phyloP scores from a whole-genome alignment of 768 basidiomycete species.

The Kwoniella dendrophila region DNA sequence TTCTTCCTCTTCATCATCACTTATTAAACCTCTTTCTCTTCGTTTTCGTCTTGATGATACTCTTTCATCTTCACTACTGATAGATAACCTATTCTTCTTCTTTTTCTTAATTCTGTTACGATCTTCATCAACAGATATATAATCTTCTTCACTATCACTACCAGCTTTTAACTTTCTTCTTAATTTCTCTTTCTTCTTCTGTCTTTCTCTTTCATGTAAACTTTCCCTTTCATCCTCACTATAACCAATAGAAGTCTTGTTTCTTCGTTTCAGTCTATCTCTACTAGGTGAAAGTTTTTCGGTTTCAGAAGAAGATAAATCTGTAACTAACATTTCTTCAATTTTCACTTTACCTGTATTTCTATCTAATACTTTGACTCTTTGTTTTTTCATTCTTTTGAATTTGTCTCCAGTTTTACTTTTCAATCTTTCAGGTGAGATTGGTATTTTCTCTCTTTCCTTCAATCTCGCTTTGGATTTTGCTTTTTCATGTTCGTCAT shows the following conservation, averaged over 20 bases:
- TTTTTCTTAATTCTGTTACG: slow-evolving; percentile 4
- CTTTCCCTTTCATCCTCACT: slow-evolving; percentile 3
- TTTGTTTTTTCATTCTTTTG: slow-evolving; percentile 16
- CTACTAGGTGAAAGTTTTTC: background rate
- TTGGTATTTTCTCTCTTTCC: slow-evolving; percentile 5
- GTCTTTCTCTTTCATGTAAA: background rate
- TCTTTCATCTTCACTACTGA: slow-evolving; percentile 9
- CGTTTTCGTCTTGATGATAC: background rate
- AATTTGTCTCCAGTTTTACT: background rate
- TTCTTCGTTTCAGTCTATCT: slow-evolving; percentile 5
- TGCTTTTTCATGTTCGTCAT: slow-evolving; percentile 8
- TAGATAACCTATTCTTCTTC: slow-evolving; percentile 4
- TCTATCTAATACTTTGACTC: slow-evolving; percentile 10
- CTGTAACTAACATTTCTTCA: slow-evolving; percentile 10
- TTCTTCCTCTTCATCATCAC: slow-evolving; percentile 1
- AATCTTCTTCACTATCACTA: slow-evolving; percentile 11
- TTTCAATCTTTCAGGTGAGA: slow-evolving; percentile 7
- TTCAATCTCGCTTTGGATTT: background rate
- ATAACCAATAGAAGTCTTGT: background rate
- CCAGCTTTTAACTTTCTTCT: background rate
- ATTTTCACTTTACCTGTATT: slow-evolving; percentile 7
- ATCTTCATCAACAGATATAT: slow-evolving; percentile 6
- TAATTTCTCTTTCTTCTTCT: slow-evolving; percentile 13
- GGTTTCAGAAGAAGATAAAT: background rate
- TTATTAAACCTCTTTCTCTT: background rate